Evolutionary conservation across 371 early-diverging fungal species (phyloP).

Genomic region (Mucor velutinosus): DNA sequence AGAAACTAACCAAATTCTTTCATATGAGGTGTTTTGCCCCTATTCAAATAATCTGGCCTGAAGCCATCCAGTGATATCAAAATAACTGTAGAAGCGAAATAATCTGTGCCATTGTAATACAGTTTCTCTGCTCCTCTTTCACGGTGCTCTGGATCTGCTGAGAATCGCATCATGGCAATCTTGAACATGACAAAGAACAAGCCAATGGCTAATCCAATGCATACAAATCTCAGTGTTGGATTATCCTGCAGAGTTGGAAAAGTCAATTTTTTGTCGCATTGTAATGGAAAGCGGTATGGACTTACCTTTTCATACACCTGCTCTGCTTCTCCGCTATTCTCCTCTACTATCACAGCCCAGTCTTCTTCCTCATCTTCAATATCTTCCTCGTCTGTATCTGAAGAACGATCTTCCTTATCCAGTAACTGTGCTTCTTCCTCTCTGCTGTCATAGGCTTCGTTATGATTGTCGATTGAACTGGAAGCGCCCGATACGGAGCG

Average conservation of each 20-base stretch:
- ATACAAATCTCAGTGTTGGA: conserved; percentile 16
- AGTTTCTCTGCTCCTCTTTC: conserved; percentile 26
- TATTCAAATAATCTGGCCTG: conserved; percentile 80
- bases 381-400: conserved; percentile 10
- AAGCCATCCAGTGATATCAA: conserved; percentile 92
- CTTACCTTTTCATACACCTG: conserved; percentile 7
- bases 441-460: conserved; percentile 5
- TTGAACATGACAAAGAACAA: conserved; percentile 32
- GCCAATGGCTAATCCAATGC: conserved; percentile 27
- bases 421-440: conserved; percentile 24
- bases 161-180: conserved; percentile 19
- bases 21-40: conserved; percentile 74
- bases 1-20: conserved; percentile 53
- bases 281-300: no score
- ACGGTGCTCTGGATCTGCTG: conserved; percentile 8
- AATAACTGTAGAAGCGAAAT: conserved; percentile 78
- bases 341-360: conserved; percentile 23
- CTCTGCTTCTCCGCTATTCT: background rate
- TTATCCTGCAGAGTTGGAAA: background rate
- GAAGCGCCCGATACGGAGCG: conserved; percentile 13
- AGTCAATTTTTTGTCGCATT: background rate
- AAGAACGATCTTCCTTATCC: conserved; percentile 16
- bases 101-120: conserved; percentile 67
- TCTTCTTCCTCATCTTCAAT: conserved; percentile 17
- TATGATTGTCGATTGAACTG: conserved; percentile 5